Percentiles rank a stretch among this genome's conserved stretches.
Evolutionary conservation across 305 asterid genomes (phyloP).

Genomic region (Fraxinus baroniana): DNA sequence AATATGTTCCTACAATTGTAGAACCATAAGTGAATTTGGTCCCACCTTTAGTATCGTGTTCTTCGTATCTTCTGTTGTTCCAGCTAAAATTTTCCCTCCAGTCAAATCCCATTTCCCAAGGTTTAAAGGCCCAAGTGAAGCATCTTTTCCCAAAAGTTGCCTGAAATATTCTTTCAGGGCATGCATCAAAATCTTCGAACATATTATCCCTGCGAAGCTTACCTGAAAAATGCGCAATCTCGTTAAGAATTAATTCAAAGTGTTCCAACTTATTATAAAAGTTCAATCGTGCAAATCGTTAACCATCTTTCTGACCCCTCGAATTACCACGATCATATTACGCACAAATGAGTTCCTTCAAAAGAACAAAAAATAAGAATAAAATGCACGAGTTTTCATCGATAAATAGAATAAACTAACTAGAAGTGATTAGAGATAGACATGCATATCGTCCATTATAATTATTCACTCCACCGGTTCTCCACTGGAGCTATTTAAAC

Average conservation of each 20-base stretch:
- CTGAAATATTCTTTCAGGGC: conserved; percentile 46
- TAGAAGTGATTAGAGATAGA: background rate
- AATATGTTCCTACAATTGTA: conserved; percentile 35
- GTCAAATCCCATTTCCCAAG: conserved; percentile 42
- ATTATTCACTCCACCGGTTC: background rate
- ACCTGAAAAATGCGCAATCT: conserved; percentile 38
- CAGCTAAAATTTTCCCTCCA: conserved; percentile 42
- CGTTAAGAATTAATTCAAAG: background rate
- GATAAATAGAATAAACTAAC: background rate
- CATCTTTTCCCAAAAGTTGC: conserved; percentile 55
- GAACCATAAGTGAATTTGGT: conserved; percentile 32
- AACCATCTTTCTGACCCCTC: background rate
- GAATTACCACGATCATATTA: background rate
- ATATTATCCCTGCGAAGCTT: conserved; percentile 37
- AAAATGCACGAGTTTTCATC: background rate
- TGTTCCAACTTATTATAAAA: background rate
- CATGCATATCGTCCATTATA: background rate
- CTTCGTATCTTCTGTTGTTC: conserved; percentile 37
- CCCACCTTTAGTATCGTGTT: conserved; percentile 36
- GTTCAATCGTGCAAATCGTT: background rate
- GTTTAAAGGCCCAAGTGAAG: conserved; percentile 52
- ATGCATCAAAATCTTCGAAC: conserved; percentile 43
- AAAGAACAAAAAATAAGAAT: background rate
- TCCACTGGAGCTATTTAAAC: background rate
- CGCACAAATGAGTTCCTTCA: background rate